phyloP scores from a whole-genome alignment of 164 flowering plant species.

The Liquidambar formosana region DNA sequence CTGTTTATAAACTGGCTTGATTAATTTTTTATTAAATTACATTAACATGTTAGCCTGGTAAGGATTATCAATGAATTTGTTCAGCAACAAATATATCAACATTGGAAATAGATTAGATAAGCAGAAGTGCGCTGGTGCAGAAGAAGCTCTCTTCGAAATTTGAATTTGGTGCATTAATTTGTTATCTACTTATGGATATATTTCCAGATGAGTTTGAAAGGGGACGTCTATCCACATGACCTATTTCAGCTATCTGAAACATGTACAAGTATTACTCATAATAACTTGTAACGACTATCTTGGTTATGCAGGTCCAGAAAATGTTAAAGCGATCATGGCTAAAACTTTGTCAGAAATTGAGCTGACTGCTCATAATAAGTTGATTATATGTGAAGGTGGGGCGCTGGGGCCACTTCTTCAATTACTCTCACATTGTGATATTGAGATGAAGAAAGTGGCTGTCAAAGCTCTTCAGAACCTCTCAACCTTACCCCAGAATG shows the following conservation, averaged over 20 bases:
- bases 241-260: not conserved
- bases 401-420: conserved; percentile 40
- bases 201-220: not conserved
- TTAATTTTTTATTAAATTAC: no score
- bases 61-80: no score
- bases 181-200: no score
- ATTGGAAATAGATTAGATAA: no score
- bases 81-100: no score
- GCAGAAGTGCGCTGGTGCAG: no score
- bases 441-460: conserved; percentile 35
- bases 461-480: conserved; percentile 50
- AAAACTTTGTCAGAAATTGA: conserved; percentile 55
- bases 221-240: not conserved
- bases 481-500: conserved; percentile 45
- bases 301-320: conserved; percentile 39
- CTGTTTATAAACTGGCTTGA: no score
- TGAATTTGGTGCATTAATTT: no score
- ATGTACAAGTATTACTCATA: no score
- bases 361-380: conserved; percentile 47
- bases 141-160: no score
- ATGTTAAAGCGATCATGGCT: conserved; percentile 40
- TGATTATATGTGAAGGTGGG: conserved; percentile 43
- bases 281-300: not conserved
- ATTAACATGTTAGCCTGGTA: no score
- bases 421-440: conserved; percentile 32